Percentiles rank a stretch among this genome's conserved stretches.
phyloP scores from a whole-genome alignment of 768 basidiomycete genomes.

The Suillus brevipes region DNA sequence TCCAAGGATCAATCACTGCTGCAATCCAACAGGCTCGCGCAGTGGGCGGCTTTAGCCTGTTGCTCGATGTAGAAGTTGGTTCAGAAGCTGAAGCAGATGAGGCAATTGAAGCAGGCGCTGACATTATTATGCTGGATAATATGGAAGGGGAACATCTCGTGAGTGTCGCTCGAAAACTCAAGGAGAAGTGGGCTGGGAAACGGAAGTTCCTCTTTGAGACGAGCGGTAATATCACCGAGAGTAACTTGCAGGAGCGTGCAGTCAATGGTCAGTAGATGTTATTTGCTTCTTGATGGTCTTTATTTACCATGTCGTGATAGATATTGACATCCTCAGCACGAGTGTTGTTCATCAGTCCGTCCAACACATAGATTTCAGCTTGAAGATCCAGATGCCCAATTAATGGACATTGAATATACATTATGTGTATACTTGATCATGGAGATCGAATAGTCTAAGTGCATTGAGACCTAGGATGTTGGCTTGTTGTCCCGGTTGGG shows the following conservation, averaged over 20 bases:
- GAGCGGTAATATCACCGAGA: constrained; percentile 92
- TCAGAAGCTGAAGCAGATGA: constrained; percentile 91
- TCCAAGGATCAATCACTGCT: constrained; percentile 80
- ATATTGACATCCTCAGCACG: constrained; percentile 93
- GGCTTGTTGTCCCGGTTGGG: constrained; percentile 57
- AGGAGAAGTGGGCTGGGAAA: constrained; percentile 76
- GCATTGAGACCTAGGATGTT: constrained; percentile 76
- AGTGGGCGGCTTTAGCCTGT: constrained; percentile 88
- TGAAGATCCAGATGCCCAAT: constrained; percentile 84
- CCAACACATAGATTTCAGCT: constrained; percentile 93
- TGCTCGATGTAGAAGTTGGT: constrained; percentile 92
- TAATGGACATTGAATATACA: constrained; percentile 15
- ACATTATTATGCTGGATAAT: constrained; percentile 95
- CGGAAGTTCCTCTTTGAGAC: constrained; percentile 90
- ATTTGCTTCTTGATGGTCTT: background rate
- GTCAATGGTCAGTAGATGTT: constrained; percentile 69
- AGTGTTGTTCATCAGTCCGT: constrained; percentile 90
- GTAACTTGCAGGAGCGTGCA: constrained; percentile 76
- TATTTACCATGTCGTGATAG: constrained; percentile 39
- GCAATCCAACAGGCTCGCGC: constrained; percentile 84
- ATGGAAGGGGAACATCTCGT: constrained; percentile 77
- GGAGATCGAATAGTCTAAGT: constrained; percentile 62
- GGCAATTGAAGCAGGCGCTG: constrained; percentile 94
- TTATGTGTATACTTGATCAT: constrained; percentile 19
- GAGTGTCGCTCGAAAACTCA: constrained; percentile 66